Evolutionary conservation across 768 basidiomycete genomes (phyloP).

Genomic region (Naganishia kalamii): DNA sequence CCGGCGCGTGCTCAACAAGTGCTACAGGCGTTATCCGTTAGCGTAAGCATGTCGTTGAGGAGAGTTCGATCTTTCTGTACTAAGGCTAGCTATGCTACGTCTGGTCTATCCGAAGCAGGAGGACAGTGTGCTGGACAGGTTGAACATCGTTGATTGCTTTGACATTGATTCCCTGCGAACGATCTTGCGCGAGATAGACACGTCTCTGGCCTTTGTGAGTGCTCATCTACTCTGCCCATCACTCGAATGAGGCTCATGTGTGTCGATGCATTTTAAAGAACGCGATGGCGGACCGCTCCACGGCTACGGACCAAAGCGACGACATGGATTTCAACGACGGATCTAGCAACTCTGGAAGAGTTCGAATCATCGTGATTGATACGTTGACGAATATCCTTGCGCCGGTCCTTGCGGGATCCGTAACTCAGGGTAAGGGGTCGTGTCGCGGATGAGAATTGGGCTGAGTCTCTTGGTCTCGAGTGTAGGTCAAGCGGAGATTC

Average conservation of each 20-base stretch:
- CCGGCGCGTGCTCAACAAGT: slow-evolving; percentile 32
- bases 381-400: slow-evolving; percentile 34
- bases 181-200: slow-evolving; percentile 19
- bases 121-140: slow-evolving; percentile 30
- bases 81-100: not conserved
- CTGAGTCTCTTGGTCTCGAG: not conserved
- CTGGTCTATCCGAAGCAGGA: not conserved
- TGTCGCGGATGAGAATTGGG: too few species aligned
- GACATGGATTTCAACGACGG: not conserved
- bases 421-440: slow-evolving; percentile 29
- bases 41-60: not conserved
- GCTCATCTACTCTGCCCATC: not conserved
- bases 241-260: not conserved
- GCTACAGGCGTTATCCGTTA: slow-evolving; percentile 16
- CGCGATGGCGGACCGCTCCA: not conserved
- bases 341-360: not conserved
- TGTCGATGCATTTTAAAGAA: not conserved
- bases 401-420: slow-evolving; percentile 33
- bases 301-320: not conserved
- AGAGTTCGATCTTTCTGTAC: not conserved
- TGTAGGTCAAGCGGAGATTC: slow-evolving; percentile 12
- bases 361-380: slow-evolving; percentile 37
- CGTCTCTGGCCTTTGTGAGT: not conserved
- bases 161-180: slow-evolving; percentile 20
- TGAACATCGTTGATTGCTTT: slow-evolving; percentile 28